Evolutionary conservation across 192 early-diverging fungal species (phyloP).

Genomic region (Spizellomyces sp.): DNA sequence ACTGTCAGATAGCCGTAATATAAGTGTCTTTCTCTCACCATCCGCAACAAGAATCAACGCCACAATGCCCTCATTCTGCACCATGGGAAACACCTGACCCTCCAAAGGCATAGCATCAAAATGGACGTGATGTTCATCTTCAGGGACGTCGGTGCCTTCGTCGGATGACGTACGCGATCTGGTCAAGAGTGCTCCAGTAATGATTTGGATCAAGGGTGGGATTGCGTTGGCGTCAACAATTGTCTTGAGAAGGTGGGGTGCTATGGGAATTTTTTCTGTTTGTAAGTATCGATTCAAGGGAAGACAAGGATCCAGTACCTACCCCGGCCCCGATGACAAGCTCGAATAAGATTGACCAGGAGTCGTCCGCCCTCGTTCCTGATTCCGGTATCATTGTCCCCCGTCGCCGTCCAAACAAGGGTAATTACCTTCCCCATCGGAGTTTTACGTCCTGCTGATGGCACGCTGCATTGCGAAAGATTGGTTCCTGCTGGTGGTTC

Average conservation of each 20-base stretch:
- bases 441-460: constrained; percentile 19
- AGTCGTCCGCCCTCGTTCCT: constrained; percentile 57
- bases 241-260: constrained; percentile 30
- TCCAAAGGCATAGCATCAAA: constrained; percentile 55
- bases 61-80: constrained; percentile 58
- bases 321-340: constrained; percentile 42
- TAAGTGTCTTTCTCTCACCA: neutral
- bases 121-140: constrained; percentile 53
- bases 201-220: constrained; percentile 48
- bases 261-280: constrained; percentile 10
- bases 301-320: neutral
- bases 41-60: constrained; percentile 35
- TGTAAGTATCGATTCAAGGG: neutral
- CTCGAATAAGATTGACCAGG: constrained; percentile 48
- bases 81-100: constrained; percentile 51
- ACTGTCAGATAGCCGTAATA: neutral
- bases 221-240: constrained; percentile 47
- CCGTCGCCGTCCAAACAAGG: constrained; percentile 49
- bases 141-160: neutral
- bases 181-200: constrained; percentile 55
- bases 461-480: no score
- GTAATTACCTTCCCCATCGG: constrained; percentile 44
- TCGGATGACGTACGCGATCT: neutral
- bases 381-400: constrained; percentile 52
- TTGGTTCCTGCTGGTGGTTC: constrained; percentile 35